Conservation (phyloP, 208 protist genomes). For the Herpetomonas tarakana region DNA sequence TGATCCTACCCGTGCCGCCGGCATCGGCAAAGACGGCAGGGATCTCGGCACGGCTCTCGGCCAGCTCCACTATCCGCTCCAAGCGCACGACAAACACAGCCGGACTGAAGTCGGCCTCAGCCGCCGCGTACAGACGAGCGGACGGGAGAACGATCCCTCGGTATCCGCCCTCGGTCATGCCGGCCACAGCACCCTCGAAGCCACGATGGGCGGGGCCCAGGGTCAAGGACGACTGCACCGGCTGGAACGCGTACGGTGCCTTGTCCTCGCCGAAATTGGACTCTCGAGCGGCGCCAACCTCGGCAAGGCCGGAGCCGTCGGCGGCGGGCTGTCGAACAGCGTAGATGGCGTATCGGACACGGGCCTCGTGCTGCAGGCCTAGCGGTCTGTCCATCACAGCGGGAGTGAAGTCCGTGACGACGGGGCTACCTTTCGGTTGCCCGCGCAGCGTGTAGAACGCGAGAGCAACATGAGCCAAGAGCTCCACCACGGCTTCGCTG, state of each 20-base stretch:
- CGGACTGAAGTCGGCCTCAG: slow-evolving; percentile 4
- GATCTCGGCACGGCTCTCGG: slow-evolving; percentile 7
- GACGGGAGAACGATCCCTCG: slow-evolving; percentile 47
- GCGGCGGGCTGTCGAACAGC: slow-evolving; percentile 14
- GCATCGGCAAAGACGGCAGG: slow-evolving; percentile 24
- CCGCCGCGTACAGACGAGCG: not conserved
- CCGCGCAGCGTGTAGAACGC: slow-evolving; percentile 62
- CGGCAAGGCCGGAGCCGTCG: slow-evolving; percentile 9
- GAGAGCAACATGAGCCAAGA: slow-evolving; percentile 57
- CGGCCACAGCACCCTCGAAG: slow-evolving; percentile 61
- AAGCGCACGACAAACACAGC: slow-evolving; percentile 56
- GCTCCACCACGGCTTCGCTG: slow-evolving; percentile 25
- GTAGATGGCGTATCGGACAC: slow-evolving; percentile 45
- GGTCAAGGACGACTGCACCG: slow-evolving; percentile 29
- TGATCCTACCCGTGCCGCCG: not conserved
- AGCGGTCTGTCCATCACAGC: slow-evolving; percentile 30
- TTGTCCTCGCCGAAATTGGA: slow-evolving; percentile 10
- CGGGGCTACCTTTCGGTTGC: slow-evolving; percentile 27
- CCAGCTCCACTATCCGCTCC: slow-evolving; percentile 39
- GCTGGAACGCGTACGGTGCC: slow-evolving; percentile 43
- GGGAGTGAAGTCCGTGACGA: slow-evolving; percentile 46
- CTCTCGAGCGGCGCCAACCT: slow-evolving; percentile 7
- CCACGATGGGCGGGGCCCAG: slow-evolving; percentile 36
- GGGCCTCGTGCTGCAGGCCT: slow-evolving; percentile 23
- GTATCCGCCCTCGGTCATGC: slow-evolving; percentile 50